A percentile compares a stretch with the other conserved stretches of the same genome.
phyloP scores from a whole-genome alignment of 805 yeast genomes.

The Kodamaea lidongshanica region DNA sequence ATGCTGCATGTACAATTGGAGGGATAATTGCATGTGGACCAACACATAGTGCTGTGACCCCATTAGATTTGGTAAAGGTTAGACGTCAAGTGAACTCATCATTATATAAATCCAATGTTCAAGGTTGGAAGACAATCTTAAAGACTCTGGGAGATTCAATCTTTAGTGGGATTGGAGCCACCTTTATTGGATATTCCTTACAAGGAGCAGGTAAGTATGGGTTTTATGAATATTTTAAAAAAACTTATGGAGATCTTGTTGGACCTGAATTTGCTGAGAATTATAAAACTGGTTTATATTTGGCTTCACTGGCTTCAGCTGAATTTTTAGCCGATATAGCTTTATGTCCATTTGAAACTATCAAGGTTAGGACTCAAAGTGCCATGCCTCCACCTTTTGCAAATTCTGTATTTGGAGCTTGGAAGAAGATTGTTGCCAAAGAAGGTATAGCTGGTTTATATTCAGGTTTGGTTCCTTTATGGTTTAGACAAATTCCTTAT shows the following conservation, averaged over 20 bases:
- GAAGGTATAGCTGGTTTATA: constrained; percentile 76
- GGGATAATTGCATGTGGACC: constrained; percentile 93
- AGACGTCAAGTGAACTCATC: constrained; percentile 80
- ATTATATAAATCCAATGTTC: constrained; percentile 68
- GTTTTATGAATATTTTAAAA: constrained; percentile 85
- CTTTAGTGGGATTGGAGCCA: constrained; percentile 88
- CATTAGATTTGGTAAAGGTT: constrained; percentile 88
- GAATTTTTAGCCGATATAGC: constrained; percentile 88
- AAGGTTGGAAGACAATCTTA: constrained; percentile 76
- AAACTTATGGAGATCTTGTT: constrained; percentile 59
- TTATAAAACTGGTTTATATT: constrained; percentile 66
- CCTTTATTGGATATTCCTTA: constrained; percentile 84
- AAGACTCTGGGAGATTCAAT: constrained; percentile 73
- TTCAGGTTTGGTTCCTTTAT: constrained; percentile 84
- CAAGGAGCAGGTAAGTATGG: constrained; percentile 99
- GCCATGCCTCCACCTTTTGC: constrained; percentile 87
- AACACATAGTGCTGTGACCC: constrained; percentile 89
- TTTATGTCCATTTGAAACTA: constrained; percentile 91
- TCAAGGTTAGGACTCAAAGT: constrained; percentile 91
- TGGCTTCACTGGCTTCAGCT: constrained; percentile 88
- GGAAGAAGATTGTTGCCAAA: constrained; percentile 53
- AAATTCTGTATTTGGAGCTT: constrained; percentile 55
- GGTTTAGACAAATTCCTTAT: constrained; percentile 98
- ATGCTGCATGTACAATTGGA: constrained; percentile 67
- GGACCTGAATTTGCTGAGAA: constrained; percentile 58